A percentile compares a stretch with the other conserved stretches of the same genome.
phyloP scores from a whole-genome alignment of 1,284 basidiomycete species.

The Cyathus olla region DNA sequence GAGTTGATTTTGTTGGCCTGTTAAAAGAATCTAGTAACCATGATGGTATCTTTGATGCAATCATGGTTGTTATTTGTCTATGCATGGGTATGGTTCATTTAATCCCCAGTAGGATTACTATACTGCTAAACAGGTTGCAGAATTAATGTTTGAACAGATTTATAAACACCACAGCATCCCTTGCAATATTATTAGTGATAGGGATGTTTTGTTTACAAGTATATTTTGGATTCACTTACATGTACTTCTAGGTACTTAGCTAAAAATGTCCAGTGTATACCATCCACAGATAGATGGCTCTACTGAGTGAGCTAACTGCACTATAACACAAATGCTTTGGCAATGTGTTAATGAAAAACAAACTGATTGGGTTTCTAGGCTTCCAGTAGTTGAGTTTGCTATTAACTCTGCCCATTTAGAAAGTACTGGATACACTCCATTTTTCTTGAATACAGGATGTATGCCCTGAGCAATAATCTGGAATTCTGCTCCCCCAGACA shows the following conservation, averaged over 20 bases:
- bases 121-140: conserved; percentile 44
- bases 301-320: conserved; percentile 49
- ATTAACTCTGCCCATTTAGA: conserved; percentile 38
- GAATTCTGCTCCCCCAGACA: conserved; percentile 13
- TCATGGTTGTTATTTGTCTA: conserved; percentile 47
- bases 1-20: conserved; percentile 57
- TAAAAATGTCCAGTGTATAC: conserved; percentile 53
- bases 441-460: conserved; percentile 41
- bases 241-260: conserved; percentile 30
- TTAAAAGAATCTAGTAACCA: conserved; percentile 40
- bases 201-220: conserved; percentile 54
- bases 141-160: conserved; percentile 46
- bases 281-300: conserved; percentile 57
- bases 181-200: conserved; percentile 49
- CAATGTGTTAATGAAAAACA: conserved; percentile 42
- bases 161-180: conserved; percentile 53
- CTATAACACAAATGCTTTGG: conserved; percentile 18
- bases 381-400: conserved; percentile 47
- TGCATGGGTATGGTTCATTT: conserved; percentile 41
- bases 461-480: conserved; percentile 37
- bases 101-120: conserved; percentile 38
- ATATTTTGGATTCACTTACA: conserved; percentile 54
- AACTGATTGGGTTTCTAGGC: conserved; percentile 46
- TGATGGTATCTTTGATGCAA: conserved; percentile 44
- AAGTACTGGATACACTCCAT: conserved; percentile 34